Conservation (phyloP, 805 yeast genomes). For the Hanseniaspora vineae region DNA sequence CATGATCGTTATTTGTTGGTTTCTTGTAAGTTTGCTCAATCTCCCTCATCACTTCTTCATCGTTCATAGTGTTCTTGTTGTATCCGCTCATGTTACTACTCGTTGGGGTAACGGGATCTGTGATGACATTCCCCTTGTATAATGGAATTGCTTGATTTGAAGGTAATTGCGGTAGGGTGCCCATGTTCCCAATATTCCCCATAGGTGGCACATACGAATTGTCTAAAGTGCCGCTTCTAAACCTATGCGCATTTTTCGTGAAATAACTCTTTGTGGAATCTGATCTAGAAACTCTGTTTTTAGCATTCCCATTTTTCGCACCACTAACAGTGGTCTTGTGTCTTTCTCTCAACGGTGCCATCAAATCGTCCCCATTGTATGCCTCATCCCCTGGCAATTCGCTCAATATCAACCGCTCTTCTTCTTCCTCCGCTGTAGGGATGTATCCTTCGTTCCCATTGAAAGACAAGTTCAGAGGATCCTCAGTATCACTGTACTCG, state of each 20-base stretch:
- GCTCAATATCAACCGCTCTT: constrained; percentile 14
- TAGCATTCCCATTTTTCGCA: not conserved
- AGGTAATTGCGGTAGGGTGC: too few relatives aligned
- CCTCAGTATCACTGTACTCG: constrained; percentile 4
- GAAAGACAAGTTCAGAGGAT: constrained; percentile 3
- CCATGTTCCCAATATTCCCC: not conserved
- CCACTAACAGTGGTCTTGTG: constrained; percentile 1
- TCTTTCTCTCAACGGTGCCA: constrained; percentile 21
- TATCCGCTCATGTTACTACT: too few relatives aligned
- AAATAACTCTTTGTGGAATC: constrained; percentile 22
- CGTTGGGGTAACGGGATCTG: too few relatives aligned
- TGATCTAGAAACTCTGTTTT: constrained; percentile 9
- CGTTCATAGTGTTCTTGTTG: too few relatives aligned
- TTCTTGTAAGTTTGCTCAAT: too few relatives aligned
- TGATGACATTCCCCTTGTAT: too few relatives aligned
- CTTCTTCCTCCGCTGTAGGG: constrained; percentile 8
- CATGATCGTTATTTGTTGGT: too few relatives aligned
- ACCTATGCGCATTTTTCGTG: constrained; percentile 18
- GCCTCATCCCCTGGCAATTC: constrained; percentile 27
- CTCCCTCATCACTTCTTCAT: too few relatives aligned
- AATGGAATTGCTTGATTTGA: too few relatives aligned
- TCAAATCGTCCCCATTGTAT: constrained; percentile 22
- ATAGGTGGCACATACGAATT: constrained; percentile 1
- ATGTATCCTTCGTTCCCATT: constrained; percentile 9
- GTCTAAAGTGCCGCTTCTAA: constrained; percentile 18